Percentiles rank a stretch among this genome's conserved stretches.
phyloP scores from a whole-genome alignment of 179 eudicot genomes.

The Kewa caespitosa region DNA sequence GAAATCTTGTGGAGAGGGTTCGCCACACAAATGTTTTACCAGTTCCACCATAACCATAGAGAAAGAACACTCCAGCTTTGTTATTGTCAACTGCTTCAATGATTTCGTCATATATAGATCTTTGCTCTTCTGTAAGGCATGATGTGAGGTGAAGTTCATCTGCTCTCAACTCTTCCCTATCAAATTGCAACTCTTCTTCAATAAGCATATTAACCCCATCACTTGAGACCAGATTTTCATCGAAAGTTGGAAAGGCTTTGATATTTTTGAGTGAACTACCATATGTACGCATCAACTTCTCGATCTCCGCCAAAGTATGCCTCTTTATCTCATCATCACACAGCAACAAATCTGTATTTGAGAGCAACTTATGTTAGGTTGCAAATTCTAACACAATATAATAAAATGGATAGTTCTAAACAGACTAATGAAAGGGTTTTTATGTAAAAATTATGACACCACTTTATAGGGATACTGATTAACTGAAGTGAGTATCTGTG shows the following conservation, averaged over 20 bases:
- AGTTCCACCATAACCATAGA: background rate
- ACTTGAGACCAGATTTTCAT: background rate
- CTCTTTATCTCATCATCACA: too few species aligned
- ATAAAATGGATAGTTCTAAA: too few species aligned
- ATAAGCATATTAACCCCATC: background rate
- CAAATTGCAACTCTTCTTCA: background rate
- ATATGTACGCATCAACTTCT: background rate
- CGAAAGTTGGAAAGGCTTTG: background rate
- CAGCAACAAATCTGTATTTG: too few species aligned
- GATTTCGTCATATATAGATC: background rate
- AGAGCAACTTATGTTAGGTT: too few species aligned
- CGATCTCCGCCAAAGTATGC: background rate
- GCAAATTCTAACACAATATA: too few species aligned
- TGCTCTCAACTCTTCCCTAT: background rate
- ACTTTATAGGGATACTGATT: too few species aligned
- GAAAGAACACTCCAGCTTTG: background rate
- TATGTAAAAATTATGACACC: too few species aligned
- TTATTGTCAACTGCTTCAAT: background rate
- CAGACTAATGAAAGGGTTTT: too few species aligned
- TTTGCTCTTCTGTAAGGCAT: background rate
- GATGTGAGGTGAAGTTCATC: background rate
- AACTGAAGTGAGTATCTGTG: too few species aligned
- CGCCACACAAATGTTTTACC: background rate
- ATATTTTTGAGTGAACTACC: background rate
- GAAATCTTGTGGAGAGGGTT: background rate